Evolutionary conservation across 2,329 filamentous ascomycete genomes (phyloP).

Genomic region (Hymenoscyphus fructigenus): DNA sequence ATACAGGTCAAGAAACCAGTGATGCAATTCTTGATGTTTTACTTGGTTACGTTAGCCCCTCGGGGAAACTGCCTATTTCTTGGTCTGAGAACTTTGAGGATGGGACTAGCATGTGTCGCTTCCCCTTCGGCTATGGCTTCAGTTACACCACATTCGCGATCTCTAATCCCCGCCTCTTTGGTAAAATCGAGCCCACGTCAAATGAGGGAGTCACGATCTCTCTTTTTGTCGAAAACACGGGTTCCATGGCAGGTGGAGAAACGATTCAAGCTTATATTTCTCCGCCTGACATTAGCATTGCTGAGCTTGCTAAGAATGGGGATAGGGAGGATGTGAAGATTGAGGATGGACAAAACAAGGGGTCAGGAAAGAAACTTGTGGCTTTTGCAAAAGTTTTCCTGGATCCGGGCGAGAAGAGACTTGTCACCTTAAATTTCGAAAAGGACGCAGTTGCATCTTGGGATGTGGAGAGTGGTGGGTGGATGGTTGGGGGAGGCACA

Average conservation of each 20-base stretch:
- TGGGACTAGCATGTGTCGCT: slow-evolving; percentile 40
- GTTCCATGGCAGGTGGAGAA: background rate
- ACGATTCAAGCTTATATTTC: slow-evolving; percentile 9
- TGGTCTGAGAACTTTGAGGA: slow-evolving; percentile 11
- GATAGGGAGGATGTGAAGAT: no score
- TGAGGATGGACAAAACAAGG: no score
- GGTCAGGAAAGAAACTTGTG: background rate
- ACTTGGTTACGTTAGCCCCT: slow-evolving; percentile 36
- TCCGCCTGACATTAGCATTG: background rate
- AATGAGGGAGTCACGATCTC: background rate
- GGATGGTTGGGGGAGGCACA: background rate
- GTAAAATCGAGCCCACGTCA: background rate
- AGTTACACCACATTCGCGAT: slow-evolving; percentile 57
- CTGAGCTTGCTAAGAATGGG: no score
- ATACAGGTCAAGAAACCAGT: slow-evolving; percentile 63
- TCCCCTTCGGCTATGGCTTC: slow-evolving; percentile 63
- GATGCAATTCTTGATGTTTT: slow-evolving; percentile 63
- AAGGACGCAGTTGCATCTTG: slow-evolving; percentile 2
- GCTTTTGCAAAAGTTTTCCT: slow-evolving; percentile 4
- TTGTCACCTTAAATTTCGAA: background rate
- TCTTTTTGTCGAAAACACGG: slow-evolving; percentile 2
- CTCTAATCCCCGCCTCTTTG: background rate
- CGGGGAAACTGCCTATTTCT: slow-evolving; percentile 20
- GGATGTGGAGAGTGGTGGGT: slow-evolving; percentile 1
- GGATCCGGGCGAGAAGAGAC: background rate